Base-by-base conservation (phyloP, 805 yeast species). In the Zygosaccharomyces kombuchaensis region DNA sequence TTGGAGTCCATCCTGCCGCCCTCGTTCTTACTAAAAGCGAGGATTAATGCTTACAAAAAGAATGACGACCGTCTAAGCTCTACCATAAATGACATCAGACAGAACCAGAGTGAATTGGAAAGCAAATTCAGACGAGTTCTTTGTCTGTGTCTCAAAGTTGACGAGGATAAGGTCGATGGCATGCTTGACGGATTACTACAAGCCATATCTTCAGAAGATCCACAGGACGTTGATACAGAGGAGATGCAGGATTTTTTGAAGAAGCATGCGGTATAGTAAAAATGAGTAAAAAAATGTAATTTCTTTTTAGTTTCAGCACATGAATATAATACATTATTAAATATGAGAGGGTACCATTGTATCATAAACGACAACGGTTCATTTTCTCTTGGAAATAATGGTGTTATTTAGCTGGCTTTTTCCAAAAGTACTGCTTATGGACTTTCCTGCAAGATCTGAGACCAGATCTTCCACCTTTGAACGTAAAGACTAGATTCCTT, bases 381-480 rank as follows among this genome's bases (percentile, higher is more conserved):
- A 10, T n/a, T 29, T 29, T 29, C 32, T 29, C 13, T 35, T 19
- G n/a, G 4, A 26, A 10, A 39, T 16, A 3, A n/a, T 10, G 21
- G 5, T 19, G 5, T 50, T 44, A 58, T 50, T 60, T 62, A 6
- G 62, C 63, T 16, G 77, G 77, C 50, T 69, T 73, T 51, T 72
- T 73, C 76, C 76, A 73, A 58, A 67, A 73, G 53, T 73, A 73
- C 53, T 73, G 99, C 68, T 93, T 93, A 69, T 90, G 99, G 1
- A 87, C 86, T 68, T 84, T 88, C 69, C 99, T 79, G 68, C 98
- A 93, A 36, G 85, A 80, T 65, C 99, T 78, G 55, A 91, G 72
- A 0, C 91, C 87, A 3, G 84, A 78, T 57, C 79, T 76, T 1
- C 77, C 76, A 9, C 97, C 97, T 61, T 87, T 85, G 44, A 88